Evolutionary conservation across 2,329 filamentous ascomycete genomes (phyloP), one percentile per base, ranked within the genome.

Genomic region (Boeremia exigua): DNA sequence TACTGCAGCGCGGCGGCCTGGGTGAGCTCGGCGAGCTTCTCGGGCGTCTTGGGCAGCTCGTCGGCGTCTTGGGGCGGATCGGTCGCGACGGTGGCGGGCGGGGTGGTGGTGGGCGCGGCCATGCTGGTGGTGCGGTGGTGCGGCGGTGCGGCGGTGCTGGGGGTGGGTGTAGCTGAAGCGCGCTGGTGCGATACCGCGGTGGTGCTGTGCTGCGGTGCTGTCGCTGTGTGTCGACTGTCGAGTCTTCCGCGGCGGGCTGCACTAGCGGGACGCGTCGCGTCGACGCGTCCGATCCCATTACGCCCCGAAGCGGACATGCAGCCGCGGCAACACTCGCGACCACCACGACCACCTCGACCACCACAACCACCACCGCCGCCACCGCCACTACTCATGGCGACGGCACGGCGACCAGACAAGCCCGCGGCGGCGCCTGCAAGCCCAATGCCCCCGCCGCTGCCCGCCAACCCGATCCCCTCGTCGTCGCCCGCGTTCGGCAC

Each of bases 401-500:
- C 71, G 11, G 33, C 66, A 40, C 60, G 66, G 61, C 63, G 70
- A 48, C 62, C 67, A 36, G 70, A 70, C 4, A 70, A 72, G 58
- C 69, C 72, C 19, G 65, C 68, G 9, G 63, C 59, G n/a, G 58
- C 69, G 3, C 54, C 67, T 10, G 56, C 68, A 2, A 87, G 89
- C 45, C 83, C 84, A 38, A 87, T 3, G 19, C 19, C 3, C 19
- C 19, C 19, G 19, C 19, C 19, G 19, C 19, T 23, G 6, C 34
- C 34, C 94, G 57, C 91, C 91, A 87, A 89, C 46, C 83, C 84
- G 37, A 87, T 95, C 58, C 91, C 91, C 4, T 96, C 93, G 0
- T 96, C 92, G 0, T 96, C 92, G 17, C 92, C 93, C 8, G 92
- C 89, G 36, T 97, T 97, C 77, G 92, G 86, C 46, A 97, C 93